Conservation (phyloP, 2,329 filamentous ascomycete genomes). For the Hirsutella minnesotensis region DNA sequence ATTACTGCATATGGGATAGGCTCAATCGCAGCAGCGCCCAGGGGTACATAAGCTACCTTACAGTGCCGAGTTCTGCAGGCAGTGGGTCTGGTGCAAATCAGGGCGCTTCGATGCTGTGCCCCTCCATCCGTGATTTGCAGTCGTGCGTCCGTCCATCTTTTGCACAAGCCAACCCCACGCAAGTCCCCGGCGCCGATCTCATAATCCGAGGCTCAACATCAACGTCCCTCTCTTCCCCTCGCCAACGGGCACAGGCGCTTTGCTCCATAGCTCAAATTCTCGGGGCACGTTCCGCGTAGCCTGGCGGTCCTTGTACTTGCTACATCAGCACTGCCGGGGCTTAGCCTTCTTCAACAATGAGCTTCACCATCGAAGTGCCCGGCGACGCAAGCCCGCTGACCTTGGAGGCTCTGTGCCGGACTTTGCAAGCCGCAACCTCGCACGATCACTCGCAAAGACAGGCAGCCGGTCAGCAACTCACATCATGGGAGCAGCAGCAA, state of each 20-base stretch:
- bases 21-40: too few species aligned
- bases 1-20: too few species aligned
- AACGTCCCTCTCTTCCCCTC: not conserved
- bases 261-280: not conserved
- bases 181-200: not conserved
- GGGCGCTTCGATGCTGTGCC: not conserved
- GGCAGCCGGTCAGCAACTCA: conserved; percentile 57
- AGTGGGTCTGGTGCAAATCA: too few species aligned
- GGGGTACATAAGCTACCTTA: too few species aligned
- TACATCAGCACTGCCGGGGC: not conserved
- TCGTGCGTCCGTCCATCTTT: not conserved
- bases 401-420: conserved; percentile 49
- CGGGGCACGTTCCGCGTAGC: not conserved
- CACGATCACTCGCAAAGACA: conserved; percentile 52
- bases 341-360: conserved; percentile 37
- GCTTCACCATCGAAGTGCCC: conserved; percentile 63
- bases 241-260: not conserved
- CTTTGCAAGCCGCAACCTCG: conserved; percentile 51
- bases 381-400: conserved; percentile 68
- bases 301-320: not conserved
- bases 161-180: not conserved
- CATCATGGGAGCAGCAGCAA: conserved; percentile 55
- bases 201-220: not conserved
- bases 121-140: not conserved
- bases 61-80: too few species aligned